phyloP scores from a whole-genome alignment of 2,329 filamentous ascomycete genomes.

The Didymella lethalis region DNA sequence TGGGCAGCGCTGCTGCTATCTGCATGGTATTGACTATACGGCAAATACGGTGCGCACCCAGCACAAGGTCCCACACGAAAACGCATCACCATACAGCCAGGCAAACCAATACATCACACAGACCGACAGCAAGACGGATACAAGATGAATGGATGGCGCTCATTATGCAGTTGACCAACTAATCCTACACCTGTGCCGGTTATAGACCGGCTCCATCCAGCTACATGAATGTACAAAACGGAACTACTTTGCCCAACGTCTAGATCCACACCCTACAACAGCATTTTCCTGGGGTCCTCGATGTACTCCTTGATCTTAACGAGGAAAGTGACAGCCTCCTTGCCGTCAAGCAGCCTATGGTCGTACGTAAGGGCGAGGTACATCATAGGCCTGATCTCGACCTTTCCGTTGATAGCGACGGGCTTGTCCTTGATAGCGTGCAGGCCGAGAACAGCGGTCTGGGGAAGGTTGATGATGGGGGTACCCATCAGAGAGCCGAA shows the following conservation, averaged over 20 bases:
- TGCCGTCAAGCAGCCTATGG: slow-evolving; percentile 91
- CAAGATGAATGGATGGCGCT: slow-evolving; percentile 19
- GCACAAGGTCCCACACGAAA: background rate
- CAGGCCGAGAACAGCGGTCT: slow-evolving; percentile 88
- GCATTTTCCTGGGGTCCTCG: slow-evolving; percentile 92
- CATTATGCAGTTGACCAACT: slow-evolving; percentile 24
- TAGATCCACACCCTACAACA: slow-evolving; percentile 59
- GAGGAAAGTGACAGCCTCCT: slow-evolving; percentile 94
- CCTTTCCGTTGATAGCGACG: slow-evolving; percentile 88
- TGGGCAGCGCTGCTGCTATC: background rate
- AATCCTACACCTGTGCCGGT: slow-evolving; percentile 20
- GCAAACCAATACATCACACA: background rate
- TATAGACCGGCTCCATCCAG: slow-evolving; percentile 8
- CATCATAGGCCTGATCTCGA: slow-evolving; percentile 98
- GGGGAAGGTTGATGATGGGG: slow-evolving; percentile 96
- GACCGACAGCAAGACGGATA: background rate
- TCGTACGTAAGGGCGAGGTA: slow-evolving; percentile 98
- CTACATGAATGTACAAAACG: slow-evolving; percentile 20
- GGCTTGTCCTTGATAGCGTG: slow-evolving; percentile 97
- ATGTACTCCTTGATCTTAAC: slow-evolving; percentile 98
- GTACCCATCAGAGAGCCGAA: slow-evolving; percentile 98
- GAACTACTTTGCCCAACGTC: slow-evolving; percentile 2
- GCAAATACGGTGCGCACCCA: background rate
- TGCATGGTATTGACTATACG: background rate
- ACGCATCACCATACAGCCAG: background rate